A percentile compares a stretch with the other conserved stretches of the same genome.
Conservation (phyloP, 306 rosid species). For the Rosa persica region DNA sequence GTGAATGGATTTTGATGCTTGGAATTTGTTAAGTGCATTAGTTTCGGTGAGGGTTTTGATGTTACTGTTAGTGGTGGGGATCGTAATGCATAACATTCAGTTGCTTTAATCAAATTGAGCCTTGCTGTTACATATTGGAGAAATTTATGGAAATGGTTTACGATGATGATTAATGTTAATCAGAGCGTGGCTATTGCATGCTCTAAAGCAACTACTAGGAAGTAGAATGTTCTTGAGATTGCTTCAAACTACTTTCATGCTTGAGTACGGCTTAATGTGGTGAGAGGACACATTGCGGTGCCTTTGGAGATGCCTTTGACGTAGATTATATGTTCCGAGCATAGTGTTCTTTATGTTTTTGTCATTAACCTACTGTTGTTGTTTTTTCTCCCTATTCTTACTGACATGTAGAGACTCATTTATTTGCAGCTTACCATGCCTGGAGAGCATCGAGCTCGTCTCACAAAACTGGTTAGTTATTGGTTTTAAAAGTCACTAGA, state of each 20-base stretch:
- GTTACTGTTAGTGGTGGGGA: neutral
- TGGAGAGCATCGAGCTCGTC: conserved; percentile 85
- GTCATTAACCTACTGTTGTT: conserved; percentile 8
- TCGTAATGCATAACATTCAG: neutral
- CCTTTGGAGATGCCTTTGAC: neutral
- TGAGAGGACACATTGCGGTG: neutral
- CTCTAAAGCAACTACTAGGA: neutral
- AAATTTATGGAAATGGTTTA: neutral
- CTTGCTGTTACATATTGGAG: neutral
- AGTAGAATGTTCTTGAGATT: neutral
- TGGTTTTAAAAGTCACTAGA: neutral
- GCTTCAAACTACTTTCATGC: neutral
- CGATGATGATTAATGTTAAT: neutral
- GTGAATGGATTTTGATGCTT: neutral
- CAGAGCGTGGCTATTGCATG: neutral
- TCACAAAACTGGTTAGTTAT: conserved; percentile 77
- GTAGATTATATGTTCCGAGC: neutral
- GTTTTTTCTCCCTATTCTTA: neutral
- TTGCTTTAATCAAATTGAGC: neutral
- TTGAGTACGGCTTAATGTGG: neutral
- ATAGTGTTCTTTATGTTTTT: neutral
- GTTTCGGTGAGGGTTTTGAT: neutral
- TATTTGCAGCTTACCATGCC: conserved; percentile 76
- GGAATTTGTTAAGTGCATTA: neutral
- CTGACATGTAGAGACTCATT: conserved; percentile 21